Conservation (phyloP, 2,329 filamentous ascomycete genomes). For the Paecilomyces formosus region DNA sequence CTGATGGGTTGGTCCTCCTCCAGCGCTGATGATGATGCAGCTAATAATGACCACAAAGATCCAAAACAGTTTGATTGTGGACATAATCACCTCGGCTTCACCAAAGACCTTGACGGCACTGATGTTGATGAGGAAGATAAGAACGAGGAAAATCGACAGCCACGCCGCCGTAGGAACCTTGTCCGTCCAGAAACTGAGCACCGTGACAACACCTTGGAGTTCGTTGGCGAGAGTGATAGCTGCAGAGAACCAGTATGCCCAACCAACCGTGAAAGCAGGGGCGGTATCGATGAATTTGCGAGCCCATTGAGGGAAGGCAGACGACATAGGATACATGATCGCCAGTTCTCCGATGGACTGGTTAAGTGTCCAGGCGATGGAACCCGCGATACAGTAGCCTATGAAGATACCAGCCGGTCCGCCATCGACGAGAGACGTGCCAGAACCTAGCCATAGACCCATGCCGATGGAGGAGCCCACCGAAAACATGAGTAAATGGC, state of each 20-base stretch:
- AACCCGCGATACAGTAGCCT: conserved; percentile 34
- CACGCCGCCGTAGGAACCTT: conserved; percentile 37
- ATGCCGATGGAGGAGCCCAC: conserved; percentile 38
- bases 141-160: conserved; percentile 38
- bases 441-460: conserved; percentile 42
- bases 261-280: conserved; percentile 40
- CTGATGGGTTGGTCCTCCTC: conserved; percentile 31
- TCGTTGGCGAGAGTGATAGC: conserved; percentile 41
- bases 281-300: conserved; percentile 39
- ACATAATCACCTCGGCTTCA: conserved; percentile 39
- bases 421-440: conserved; percentile 32
- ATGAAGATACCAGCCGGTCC: conserved; percentile 41
- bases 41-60: conserved; percentile 43
- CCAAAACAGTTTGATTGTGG: conserved; percentile 42
- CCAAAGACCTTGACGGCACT: conserved; percentile 38
- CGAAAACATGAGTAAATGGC: conserved; percentile 34
- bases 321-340: conserved; percentile 40
- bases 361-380: conserved; percentile 37
- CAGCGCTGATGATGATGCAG: conserved; percentile 38
- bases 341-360: conserved; percentile 44
- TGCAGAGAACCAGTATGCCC: conserved; percentile 42
- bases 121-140: conserved; percentile 38
- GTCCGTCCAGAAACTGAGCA: conserved; percentile 39
- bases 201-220: conserved; percentile 31
- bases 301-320: conserved; percentile 42